Evolutionary conservation across 768 basidiomycete genomes (phyloP).

Genomic region (Leccinum longicurvipes): DNA sequence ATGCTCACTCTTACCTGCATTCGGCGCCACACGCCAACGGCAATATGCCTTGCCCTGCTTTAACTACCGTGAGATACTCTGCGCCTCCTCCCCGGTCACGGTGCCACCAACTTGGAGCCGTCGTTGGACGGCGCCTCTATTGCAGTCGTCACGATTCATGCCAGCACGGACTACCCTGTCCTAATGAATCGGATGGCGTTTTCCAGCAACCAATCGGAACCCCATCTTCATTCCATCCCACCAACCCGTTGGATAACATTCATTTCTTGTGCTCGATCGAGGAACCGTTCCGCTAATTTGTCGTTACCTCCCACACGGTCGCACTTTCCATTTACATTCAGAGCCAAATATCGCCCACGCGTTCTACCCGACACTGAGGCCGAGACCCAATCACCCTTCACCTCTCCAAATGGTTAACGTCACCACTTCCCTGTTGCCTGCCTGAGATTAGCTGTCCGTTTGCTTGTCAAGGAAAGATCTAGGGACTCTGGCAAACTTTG

Average conservation of each 20-base stretch:
- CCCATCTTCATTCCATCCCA: slow-evolving; percentile 3
- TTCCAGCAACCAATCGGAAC: not conserved
- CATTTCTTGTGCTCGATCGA: not conserved
- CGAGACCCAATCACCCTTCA: not conserved
- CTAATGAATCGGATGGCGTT: not conserved
- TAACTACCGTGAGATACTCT: slow-evolving; percentile 3
- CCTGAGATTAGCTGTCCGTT: slow-evolving; percentile 11
- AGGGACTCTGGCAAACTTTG: not conserved
- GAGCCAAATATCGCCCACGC: not conserved
- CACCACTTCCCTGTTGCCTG: slow-evolving; percentile 10
- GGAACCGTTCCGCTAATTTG: not conserved
- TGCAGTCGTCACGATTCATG: slow-evolving; percentile 3
- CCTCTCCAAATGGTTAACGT: slow-evolving; percentile 4
- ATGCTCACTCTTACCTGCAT: not conserved
- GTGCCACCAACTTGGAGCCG: not conserved
- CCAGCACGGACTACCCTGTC: not conserved
- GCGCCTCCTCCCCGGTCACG: not conserved
- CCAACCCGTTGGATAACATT: not conserved
- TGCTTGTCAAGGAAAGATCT: slow-evolving; percentile 5
- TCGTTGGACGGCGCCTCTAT: not conserved
- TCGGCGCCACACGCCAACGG: slow-evolving; percentile 13
- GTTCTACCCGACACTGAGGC: not conserved
- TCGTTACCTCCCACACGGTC: not conserved
- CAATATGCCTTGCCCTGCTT: not conserved
- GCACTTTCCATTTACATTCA: slow-evolving; percentile 1